Conservation (phyloP, 139 green algal genomes). For the Tetraselmis chui region DNA sequence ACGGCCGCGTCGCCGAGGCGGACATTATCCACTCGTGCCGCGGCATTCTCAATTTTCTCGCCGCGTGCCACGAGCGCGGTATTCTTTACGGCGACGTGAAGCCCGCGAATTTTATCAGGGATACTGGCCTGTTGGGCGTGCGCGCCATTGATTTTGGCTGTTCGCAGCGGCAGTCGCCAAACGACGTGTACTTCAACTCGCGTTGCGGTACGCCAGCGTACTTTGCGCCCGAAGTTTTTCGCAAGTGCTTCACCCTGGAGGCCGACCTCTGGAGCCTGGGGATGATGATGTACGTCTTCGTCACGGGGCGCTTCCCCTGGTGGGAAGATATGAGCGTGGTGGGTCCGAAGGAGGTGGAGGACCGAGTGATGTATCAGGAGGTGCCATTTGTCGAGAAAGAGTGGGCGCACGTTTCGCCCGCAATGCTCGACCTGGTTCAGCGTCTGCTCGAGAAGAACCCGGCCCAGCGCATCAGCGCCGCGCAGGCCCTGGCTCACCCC, state of each 20-base stretch:
- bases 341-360: background rate
- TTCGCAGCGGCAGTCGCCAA: background rate
- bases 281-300: background rate
- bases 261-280: background rate
- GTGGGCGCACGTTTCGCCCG: background rate
- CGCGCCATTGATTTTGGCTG: background rate
- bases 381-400: background rate
- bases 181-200: background rate
- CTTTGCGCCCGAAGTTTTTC: background rate
- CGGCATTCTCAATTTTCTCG: background rate
- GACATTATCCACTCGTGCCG: background rate
- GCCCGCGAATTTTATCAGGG: background rate
- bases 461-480: background rate
- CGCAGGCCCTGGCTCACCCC: background rate
- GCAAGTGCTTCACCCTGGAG: background rate
- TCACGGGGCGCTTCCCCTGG: background rate
- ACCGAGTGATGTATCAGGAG: background rate
- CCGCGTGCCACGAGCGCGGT: background rate
- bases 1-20: background rate
- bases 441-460: background rate
- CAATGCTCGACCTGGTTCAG: background rate
- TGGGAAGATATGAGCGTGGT: background rate
- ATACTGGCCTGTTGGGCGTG: background rate
- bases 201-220: background rate
- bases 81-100: background rate